Evolutionary conservation across 1,139 yeast genomes (phyloP), one percentile per base, ranked within the genome.

Genomic region (Candida gigantensis): DNA sequence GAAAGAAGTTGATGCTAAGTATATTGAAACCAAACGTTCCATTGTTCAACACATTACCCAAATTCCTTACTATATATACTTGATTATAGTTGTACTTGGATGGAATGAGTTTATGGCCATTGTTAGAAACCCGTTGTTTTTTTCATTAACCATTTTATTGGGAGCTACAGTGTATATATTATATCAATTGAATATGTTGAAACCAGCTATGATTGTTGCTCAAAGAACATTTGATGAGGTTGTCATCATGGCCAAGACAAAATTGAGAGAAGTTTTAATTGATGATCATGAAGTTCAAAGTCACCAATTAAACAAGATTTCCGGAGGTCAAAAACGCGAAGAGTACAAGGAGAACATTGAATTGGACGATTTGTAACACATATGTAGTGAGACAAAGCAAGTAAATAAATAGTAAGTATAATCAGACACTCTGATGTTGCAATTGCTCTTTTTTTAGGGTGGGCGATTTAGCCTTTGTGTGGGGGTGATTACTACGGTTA

Each of bases 101-200:
- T 92, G 97, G 97, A 90, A 90, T 60, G 97, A 94, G 68, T 84
- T 92, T 50, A 77, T 89, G 84, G 84, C 95, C 6, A 79, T 92
- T 15, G 55, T 92, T 34, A 75, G 95, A 45, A 90, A 87, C 57
- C 98, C 98, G 19, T 54, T 85, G 16, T 72, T 84, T 50, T 81
- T 89, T 51, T 66, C 88, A 13, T 62, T 83, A 37, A 52, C 78
- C 6, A 53, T 89, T 34, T 47, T 85, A 2, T 28, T 71, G 1
- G 77, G 76, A 1, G 88, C 84, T 0, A 84, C 78, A 2, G 58
- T 75, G 2, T 88, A 84, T 54, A 73, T 84, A 35, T 74, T 89
- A 46, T 84, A 86, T 55, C 74, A 75, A 36, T 70, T 84, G 58
- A 84, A 84, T 48, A 64, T 90, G 58, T 75, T 90, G 65, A 84